phyloP scores from a whole-genome alignment of 176 grass and related monocot species.

The Eragrostis nindensis region DNA sequence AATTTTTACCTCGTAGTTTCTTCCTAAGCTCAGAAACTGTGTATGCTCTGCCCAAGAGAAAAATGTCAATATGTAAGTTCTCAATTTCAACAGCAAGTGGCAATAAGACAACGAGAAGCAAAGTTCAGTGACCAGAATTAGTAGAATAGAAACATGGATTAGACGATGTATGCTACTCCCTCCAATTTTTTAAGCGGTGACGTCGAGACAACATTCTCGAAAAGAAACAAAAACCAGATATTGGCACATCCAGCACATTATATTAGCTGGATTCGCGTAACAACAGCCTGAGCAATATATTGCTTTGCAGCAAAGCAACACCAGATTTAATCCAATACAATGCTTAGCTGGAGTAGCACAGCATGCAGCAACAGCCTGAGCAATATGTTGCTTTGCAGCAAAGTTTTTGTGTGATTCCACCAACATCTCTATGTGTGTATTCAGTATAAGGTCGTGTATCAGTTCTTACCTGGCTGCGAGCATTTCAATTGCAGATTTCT shows the following conservation, averaged over 20 bases:
- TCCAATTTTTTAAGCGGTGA: not conserved
- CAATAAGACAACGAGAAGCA: not conserved
- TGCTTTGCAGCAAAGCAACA: constrained; percentile 21
- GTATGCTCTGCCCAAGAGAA: constrained; percentile 64
- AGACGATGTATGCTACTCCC: not conserved
- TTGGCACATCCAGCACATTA: not conserved
- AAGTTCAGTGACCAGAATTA: not conserved
- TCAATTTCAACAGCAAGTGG: constrained; percentile 20
- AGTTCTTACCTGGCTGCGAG: constrained; percentile 65
- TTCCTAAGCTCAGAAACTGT: constrained; percentile 82
- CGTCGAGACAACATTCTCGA: not conserved
- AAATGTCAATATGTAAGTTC: constrained; percentile 15
- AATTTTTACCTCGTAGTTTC: constrained; percentile 77
- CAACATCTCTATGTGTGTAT: constrained; percentile 17
- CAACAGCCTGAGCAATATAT: not conserved
- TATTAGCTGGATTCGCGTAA: not conserved
- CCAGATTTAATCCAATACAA: constrained; percentile 55
- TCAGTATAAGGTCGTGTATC: not conserved
- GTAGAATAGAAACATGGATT: constrained; percentile 11
- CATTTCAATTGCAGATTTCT: constrained; percentile 71
- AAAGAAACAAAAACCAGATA: constrained; percentile 1
- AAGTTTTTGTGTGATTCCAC: not conserved
- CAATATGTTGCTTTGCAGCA: constrained; percentile 4
- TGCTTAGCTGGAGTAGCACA: constrained; percentile 9
- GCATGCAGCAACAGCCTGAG: not conserved